Evolutionary conservation across 495 filamentous ascomycete species (phyloP).

Genomic region (Aspergillus coremiiformis): DNA sequence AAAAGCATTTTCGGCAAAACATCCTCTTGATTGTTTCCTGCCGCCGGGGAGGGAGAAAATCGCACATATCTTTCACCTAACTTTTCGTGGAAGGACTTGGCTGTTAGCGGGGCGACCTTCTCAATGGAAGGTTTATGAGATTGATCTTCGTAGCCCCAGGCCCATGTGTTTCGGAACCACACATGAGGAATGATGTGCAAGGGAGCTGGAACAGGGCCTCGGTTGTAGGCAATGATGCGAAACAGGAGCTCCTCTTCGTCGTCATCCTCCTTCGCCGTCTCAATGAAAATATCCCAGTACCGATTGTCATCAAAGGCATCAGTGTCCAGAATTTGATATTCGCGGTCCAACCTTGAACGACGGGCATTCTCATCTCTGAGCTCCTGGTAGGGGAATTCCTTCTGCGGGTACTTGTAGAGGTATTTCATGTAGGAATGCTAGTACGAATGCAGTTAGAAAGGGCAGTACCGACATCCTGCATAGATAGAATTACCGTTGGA

Average conservation of each 20-base stretch:
- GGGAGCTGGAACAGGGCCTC: conserved; percentile 81
- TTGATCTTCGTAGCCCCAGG: conserved; percentile 70
- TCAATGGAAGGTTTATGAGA: conserved; percentile 71
- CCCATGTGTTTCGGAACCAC: conserved; percentile 97
- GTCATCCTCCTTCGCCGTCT: conserved; percentile 86
- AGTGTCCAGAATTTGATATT: conserved; percentile 90
- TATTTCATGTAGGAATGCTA: conserved; percentile 99
- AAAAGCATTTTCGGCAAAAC: conserved; percentile 77
- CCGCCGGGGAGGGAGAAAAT: conserved; percentile 82
- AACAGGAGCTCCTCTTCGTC: conserved; percentile 88
- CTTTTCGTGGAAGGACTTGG: conserved; percentile 64
- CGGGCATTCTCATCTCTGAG: conserved; percentile 74
- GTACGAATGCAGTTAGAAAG: conserved; percentile 3
- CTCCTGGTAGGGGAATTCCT: conserved; percentile 83
- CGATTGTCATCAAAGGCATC: conserved; percentile 84
- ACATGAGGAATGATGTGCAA: conserved; percentile 91
- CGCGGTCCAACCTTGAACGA: conserved; percentile 63
- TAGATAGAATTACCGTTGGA: conserved; percentile 40
- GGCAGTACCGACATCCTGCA: background rate
- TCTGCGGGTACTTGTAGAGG: conserved; percentile 94
- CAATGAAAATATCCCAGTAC: conserved; percentile 97
- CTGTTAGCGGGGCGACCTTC: conserved; percentile 53
- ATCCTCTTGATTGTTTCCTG: conserved; percentile 69
- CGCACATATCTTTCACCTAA: conserved; percentile 78
- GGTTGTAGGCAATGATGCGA: conserved; percentile 92